Evolutionary conservation across 352 stramenopile species (phyloP), one percentile per base, ranked within the genome.

Genomic region (Globisporangium spiculum): DNA sequence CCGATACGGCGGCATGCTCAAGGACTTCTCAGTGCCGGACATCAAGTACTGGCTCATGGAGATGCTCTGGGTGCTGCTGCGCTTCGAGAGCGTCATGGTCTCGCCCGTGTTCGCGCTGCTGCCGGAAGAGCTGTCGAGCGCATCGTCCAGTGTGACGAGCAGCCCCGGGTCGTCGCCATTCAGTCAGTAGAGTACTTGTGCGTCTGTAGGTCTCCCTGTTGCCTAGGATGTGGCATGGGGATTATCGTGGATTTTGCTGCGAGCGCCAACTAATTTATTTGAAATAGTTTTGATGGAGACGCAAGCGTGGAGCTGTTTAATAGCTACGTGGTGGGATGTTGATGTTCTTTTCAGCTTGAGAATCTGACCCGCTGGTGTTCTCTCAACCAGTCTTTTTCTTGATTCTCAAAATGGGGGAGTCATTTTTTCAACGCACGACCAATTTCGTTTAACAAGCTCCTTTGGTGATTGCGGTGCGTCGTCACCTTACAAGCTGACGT

Each of bases 1-100:
- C 24, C 71, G 72, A 12, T 83, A 80, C 67, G 76, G 68, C 34
- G 69, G 75, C 34, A 69, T 46, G 53, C 65, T 81, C 18, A 32
- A 57, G 50, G 60, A 74, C 24, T 70, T 76, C 3, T 65, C 70
- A 18, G 65, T 69, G 8, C 44, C 61, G 0, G 69, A 80, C 22
- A 54, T 77, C 14, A 69, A 73, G 34, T 81, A 75, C 52, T 83
- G 78, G 78, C 68, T 85, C 57, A 71, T 78, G 61, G 78, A 85
- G 70, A 78, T 81, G 63, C 54, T 85, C 18, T 85, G 75, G 57
- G 67, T 83, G 4, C 63, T 80, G 53, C 66, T 84, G 48, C 75
- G 75, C 44, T 84, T 82, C 60, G 75, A 84, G 66, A 77, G 59
- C 46, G 60, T 78, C 66, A 75, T 84, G 63, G 67, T 79, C 38